phyloP scores from a whole-genome alignment of 1,284 basidiomycete species.

The Apiotrichum gracile region DNA sequence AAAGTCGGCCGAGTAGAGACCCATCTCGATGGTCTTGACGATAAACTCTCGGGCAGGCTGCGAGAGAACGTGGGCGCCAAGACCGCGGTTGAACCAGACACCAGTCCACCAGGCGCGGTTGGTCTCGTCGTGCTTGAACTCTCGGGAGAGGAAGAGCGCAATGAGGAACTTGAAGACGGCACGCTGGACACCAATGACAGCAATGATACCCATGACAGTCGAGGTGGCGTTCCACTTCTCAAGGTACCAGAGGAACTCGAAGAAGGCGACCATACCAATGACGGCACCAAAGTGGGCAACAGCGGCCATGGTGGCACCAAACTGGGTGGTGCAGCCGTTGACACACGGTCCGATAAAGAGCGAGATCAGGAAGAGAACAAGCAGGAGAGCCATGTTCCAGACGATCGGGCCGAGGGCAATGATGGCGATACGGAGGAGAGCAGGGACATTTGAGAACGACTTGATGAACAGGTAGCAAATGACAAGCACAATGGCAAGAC shows the following conservation, averaged over 20 bases:
- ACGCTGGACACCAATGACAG: conserved; percentile 80
- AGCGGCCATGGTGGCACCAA: conserved; percentile 84
- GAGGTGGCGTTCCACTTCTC: conserved; percentile 88
- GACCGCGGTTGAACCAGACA: conserved; percentile 87
- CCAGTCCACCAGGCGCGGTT: conserved; percentile 96
- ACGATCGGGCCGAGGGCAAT: conserved; percentile 91
- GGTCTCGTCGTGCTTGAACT: conserved; percentile 96
- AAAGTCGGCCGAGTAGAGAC: conserved; percentile 81
- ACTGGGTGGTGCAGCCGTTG: conserved; percentile 72
- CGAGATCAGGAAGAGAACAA: conserved; percentile 81
- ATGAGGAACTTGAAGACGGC: conserved; percentile 88
- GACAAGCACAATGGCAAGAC: conserved; percentile 75
- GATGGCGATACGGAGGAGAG: conserved; percentile 85
- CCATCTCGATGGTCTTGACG: conserved; percentile 96
- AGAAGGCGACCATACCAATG: conserved; percentile 80
- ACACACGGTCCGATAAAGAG: conserved; percentile 82
- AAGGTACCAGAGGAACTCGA: conserved; percentile 92
- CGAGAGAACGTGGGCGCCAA: conserved; percentile 79
- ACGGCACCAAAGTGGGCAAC: conserved; percentile 74
- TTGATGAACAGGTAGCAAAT: conserved; percentile 73
- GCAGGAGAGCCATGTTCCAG: conserved; percentile 83
- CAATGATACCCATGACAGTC: conserved; percentile 80
- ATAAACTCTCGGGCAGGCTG: conserved; percentile 91
- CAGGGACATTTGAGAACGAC: conserved; percentile 57
- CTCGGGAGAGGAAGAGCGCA: conserved; percentile 81